Evolutionary conservation across 768 basidiomycete genomes (phyloP).

Genomic region (Lepiota venenata): DNA sequence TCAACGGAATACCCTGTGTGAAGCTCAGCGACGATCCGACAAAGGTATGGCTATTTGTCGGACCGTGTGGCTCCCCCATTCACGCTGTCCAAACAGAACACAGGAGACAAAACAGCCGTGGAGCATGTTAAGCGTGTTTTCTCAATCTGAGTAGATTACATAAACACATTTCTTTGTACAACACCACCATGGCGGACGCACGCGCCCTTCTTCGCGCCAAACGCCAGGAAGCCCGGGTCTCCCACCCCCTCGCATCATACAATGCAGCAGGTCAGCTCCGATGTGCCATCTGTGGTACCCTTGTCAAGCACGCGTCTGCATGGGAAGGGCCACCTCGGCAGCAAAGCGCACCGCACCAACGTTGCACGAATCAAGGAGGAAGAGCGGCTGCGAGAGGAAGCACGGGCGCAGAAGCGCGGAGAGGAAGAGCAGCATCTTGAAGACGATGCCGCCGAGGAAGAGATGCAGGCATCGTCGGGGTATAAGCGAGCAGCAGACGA

Average conservation of each 20-base stretch:
- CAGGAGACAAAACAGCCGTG: conserved; percentile 61
- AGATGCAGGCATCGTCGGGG: conserved; percentile 25
- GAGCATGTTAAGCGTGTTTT: conserved; percentile 18
- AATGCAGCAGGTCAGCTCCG: conserved; percentile 61
- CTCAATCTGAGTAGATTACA: neutral
- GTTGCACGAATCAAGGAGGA: conserved; percentile 57
- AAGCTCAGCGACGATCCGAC: conserved; percentile 92
- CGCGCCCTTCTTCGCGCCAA: conserved; percentile 84
- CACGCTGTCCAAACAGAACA: conserved; percentile 44
- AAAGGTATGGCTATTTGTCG: conserved; percentile 46
- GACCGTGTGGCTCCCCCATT: neutral
- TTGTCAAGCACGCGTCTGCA: conserved; percentile 74
- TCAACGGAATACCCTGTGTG: conserved; percentile 74
- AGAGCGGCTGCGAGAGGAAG: conserved; percentile 38
- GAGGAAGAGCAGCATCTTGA: conserved; percentile 24
- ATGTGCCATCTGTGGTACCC: conserved; percentile 59
- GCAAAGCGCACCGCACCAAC: conserved; percentile 72
- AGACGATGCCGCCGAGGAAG: conserved; percentile 23
- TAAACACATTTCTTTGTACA: neutral
- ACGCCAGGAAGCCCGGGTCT: conserved; percentile 67
- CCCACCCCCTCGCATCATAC: conserved; percentile 74
- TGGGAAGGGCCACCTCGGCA: conserved; percentile 87
- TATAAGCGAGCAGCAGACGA: conserved; percentile 21
- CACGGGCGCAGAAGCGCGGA: conserved; percentile 30
- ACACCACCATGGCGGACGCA: conserved; percentile 62